Evolutionary conservation across 106 monocot genomes (phyloP).

Genomic region (Dendrobium nobile): DNA sequence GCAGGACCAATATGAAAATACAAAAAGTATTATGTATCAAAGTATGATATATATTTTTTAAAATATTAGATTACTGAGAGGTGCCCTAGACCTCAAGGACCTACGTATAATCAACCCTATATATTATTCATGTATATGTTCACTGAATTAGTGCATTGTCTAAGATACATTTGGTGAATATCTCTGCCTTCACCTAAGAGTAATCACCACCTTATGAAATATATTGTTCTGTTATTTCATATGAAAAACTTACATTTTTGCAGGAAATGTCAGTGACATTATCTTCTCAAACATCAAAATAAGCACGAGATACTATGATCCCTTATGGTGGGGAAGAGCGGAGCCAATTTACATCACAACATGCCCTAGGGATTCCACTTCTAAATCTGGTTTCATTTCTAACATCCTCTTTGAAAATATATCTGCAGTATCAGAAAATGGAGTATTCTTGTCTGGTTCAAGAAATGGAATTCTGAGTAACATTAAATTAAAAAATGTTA

Average conservation of each 20-base stretch:
- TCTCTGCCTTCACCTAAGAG: not conserved
- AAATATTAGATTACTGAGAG: too few relatives aligned
- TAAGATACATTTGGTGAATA: not conserved
- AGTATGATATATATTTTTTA: too few relatives aligned
- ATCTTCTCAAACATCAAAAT: constrained; percentile 90
- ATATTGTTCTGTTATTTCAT: not conserved
- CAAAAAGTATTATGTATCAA: not conserved
- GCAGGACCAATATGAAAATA: not conserved
- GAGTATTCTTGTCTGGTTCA: constrained; percentile 85
- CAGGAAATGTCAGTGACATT: constrained; percentile 72
- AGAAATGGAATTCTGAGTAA: constrained; percentile 43
- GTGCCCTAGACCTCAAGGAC: too few relatives aligned
- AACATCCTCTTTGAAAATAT: constrained; percentile 78
- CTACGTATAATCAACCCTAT: not conserved
- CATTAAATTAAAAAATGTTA: constrained; percentile 61
- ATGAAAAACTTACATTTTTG: constrained; percentile 4
- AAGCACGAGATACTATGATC: constrained; percentile 90
- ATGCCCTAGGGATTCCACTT: constrained; percentile 53
- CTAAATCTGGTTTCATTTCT: constrained; percentile 65
- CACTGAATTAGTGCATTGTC: not conserved
- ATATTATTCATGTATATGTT: not conserved
- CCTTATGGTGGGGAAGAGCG: constrained; percentile 97
- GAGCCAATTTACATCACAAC: constrained; percentile 93
- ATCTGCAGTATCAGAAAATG: constrained; percentile 76
- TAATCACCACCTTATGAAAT: not conserved